Conservation (phyloP, 495 filamentous ascomycete genomes). For the Xylaria venustula region DNA sequence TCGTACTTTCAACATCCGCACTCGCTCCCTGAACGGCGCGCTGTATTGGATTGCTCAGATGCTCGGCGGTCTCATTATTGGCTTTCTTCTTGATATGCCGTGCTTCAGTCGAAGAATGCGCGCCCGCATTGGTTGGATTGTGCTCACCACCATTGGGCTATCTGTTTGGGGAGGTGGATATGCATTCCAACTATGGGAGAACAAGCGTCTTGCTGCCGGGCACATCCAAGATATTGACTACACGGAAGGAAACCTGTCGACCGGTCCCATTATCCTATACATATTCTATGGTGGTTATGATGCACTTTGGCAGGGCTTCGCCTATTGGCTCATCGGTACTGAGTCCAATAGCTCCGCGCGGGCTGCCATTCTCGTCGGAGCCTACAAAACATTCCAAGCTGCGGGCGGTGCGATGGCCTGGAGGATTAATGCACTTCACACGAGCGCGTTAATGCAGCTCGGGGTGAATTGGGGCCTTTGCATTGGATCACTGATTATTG, state of each 20-base stretch:
- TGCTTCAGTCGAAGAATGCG: slow-evolving; percentile 39
- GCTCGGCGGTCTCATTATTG: slow-evolving; percentile 45
- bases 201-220: slow-evolving; percentile 26
- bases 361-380: slow-evolving; percentile 16
- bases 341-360: slow-evolving; percentile 11
- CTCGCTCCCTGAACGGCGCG: slow-evolving; percentile 46
- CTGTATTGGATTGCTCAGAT: slow-evolving; percentile 57
- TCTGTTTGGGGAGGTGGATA: slow-evolving; percentile 53
- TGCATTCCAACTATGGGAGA: slow-evolving; percentile 41
- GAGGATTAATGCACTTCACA: slow-evolving; percentile 17
- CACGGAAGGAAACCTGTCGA: slow-evolving; percentile 8
- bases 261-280: slow-evolving; percentile 55
- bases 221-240: slow-evolving; percentile 33
- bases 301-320: slow-evolving; percentile 36
- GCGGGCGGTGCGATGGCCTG: slow-evolving; percentile 20
- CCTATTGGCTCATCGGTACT: slow-evolving; percentile 26
- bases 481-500: slow-evolving; percentile 12
- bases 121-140: slow-evolving; percentile 39
- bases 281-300: slow-evolving; percentile 57
- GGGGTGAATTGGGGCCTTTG: slow-evolving; percentile 14
- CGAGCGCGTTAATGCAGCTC: slow-evolving; percentile 14
- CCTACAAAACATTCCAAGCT: slow-evolving; percentile 22
- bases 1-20: slow-evolving; percentile 26
- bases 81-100: slow-evolving; percentile 43
- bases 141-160: slow-evolving; percentile 43